Evolutionary conservation across 163 green algal species (phyloP).

Genomic region (Scenedesmus sp.): DNA sequence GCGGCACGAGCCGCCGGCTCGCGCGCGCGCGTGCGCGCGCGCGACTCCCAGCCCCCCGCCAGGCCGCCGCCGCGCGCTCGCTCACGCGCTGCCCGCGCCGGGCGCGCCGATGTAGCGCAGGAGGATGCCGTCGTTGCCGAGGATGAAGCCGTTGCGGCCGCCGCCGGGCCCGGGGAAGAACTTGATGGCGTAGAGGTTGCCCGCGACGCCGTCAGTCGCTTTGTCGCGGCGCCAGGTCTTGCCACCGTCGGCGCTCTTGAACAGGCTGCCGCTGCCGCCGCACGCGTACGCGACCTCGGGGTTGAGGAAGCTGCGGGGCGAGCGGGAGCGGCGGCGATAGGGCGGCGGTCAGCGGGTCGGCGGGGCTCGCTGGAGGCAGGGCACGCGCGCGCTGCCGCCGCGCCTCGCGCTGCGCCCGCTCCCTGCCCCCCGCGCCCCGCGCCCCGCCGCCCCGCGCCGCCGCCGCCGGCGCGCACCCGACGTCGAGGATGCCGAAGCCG

Average conservation of each 20-base stretch:
- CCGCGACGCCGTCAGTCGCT: slow-evolving; percentile 81
- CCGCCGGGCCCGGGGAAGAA: too few species aligned
- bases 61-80: too few species aligned
- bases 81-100: neutral
- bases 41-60: too few species aligned
- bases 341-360: neutral
- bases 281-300: slow-evolving; percentile 81
- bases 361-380: neutral
- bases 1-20: too few species aligned
- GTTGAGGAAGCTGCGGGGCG: slow-evolving; percentile 66
- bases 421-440: neutral
- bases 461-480: slow-evolving; percentile 67
- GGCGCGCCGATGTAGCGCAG: slow-evolving; percentile 79
- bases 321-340: neutral
- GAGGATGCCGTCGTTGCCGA: slow-evolving; percentile 96
- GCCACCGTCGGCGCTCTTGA: slow-evolving; percentile 89
- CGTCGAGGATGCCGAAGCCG: slow-evolving; percentile 96
- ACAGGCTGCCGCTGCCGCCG: slow-evolving; percentile 92
- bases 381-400: neutral
- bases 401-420: neutral
- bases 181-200: slow-evolving; percentile 96
- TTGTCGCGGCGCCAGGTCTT: slow-evolving; percentile 94
- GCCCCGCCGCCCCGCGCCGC: neutral
- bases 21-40: too few species aligned
- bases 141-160: slow-evolving; percentile 88